Evolutionary conservation across 2,329 filamentous ascomycete genomes (phyloP).

Genomic region (Cladosporium sp.): DNA sequence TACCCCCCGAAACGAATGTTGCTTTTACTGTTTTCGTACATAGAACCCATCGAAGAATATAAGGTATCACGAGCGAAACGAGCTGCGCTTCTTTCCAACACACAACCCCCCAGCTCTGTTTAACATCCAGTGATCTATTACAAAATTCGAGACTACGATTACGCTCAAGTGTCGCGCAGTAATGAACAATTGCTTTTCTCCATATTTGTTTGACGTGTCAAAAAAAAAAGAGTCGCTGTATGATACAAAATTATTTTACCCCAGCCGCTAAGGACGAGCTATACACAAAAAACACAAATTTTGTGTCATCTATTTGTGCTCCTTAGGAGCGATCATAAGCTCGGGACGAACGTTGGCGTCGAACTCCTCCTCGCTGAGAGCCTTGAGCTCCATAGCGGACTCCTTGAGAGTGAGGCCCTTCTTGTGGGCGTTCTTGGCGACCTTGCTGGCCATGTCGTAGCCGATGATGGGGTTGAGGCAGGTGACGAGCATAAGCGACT

Average conservation of each 20-base stretch:
- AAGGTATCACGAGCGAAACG: not conserved
- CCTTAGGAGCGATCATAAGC: constrained; percentile 86
- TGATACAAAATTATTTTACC: not conserved
- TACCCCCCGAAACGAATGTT: not conserved
- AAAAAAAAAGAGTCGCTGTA: not conserved
- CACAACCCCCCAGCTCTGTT: too few species aligned
- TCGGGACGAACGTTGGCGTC: constrained; percentile 86
- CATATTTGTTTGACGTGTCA: too few species aligned
- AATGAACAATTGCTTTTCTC: too few species aligned
- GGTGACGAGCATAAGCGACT: constrained; percentile 97
- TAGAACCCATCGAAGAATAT: not conserved
- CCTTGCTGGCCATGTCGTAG: constrained; percentile 95
- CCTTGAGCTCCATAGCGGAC: constrained; percentile 88
- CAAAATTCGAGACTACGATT: too few species aligned
- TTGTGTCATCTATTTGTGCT: constrained; percentile 56
- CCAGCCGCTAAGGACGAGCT: not conserved
- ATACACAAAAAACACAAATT: not conserved
- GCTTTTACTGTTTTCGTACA: not conserved
- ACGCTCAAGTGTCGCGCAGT: too few species aligned
- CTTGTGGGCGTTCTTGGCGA: constrained; percentile 98
- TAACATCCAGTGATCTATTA: too few species aligned
- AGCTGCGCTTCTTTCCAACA: too few species aligned
- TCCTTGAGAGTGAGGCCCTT: constrained; percentile 92
- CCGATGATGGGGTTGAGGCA: constrained; percentile 97
- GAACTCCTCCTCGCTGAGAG: constrained; percentile 83